Evolutionary conservation across 2,329 filamentous ascomycete genomes (phyloP).

Genomic region (Talaromyces amestolkiae): DNA sequence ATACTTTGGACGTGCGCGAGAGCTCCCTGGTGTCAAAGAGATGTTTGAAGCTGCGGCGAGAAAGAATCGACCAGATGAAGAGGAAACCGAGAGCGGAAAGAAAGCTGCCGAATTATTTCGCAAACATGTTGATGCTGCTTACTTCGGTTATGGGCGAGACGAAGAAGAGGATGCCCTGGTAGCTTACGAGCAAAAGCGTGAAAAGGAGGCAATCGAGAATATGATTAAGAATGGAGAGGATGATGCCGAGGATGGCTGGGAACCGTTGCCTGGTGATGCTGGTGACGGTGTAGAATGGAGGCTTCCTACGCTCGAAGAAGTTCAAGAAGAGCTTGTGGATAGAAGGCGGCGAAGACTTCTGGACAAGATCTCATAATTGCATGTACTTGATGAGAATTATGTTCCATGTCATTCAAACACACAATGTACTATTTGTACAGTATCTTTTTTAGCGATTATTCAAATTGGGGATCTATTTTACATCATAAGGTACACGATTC

Average conservation of each 20-base stretch:
- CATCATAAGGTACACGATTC: not conserved
- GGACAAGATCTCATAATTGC: slow-evolving; percentile 65
- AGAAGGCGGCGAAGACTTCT: slow-evolving; percentile 77
- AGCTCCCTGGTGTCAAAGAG: slow-evolving; percentile 93
- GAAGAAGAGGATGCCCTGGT: slow-evolving; percentile 84
- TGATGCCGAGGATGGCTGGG: slow-evolving; percentile 68
- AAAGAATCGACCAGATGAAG: slow-evolving; percentile 62
- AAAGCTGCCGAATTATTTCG: slow-evolving; percentile 44
- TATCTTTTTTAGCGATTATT: not conserved
- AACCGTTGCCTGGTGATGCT: slow-evolving; percentile 78
- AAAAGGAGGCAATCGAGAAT: slow-evolving; percentile 73
- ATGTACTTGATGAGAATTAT: not conserved
- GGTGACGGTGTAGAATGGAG: slow-evolving; percentile 82
- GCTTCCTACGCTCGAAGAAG: slow-evolving; percentile 81
- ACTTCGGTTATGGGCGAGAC: slow-evolving; percentile 91
- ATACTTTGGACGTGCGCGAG: slow-evolving; percentile 87
- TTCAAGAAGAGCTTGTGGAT: slow-evolving; percentile 91
- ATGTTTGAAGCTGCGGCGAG: slow-evolving; percentile 77
- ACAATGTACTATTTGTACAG: not conserved
- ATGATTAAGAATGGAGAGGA: slow-evolving; percentile 60
- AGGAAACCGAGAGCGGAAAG: slow-evolving; percentile 60
- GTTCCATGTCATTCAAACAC: not conserved
- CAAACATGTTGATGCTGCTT: slow-evolving; percentile 82
- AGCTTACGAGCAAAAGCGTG: slow-evolving; percentile 77
- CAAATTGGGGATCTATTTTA: not conserved